Evolutionary conservation across 2,329 filamentous ascomycete species (phyloP), one percentile per base, ranked within the genome.

Genomic region (Epichloe baconii): DNA sequence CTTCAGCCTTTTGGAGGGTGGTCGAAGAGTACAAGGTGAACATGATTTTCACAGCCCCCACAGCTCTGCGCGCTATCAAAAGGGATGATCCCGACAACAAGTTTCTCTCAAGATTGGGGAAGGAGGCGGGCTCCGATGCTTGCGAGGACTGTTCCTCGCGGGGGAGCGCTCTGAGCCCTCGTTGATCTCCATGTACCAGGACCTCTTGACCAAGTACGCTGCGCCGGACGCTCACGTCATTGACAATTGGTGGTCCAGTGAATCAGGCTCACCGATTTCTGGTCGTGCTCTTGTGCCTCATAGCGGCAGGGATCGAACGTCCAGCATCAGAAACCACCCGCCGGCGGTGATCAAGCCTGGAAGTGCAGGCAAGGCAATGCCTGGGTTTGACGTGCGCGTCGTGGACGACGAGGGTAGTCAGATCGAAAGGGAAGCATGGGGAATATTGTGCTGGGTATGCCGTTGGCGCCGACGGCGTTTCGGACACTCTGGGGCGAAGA

Each of bases 291-390:
- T 79, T 23, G 66, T 68, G 2, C 79, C 86, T 3, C 73, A 79
- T 43, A 76, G 78, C 0, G 85, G 78, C 0, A 69, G 72, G 48
- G 67, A 81, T 53, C 74, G 78, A 47, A 66, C 62, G 12, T 73
- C 72, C 4, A 62, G 65, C 15, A 61, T 66, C 15, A 68, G 68
- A 34, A 59, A 62, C 23, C 63, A 68, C 43, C 61, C 63, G 5
- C 66, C 67, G 40, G 77, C 83, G 2, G 65, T 69, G 0, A 79
- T 91, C 62, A 89, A 85, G 59, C 86, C 89, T 1, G 91, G 91
- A 1, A 91, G 86, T 54, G 91, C 90, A 5, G 90, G 90, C 0
- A 93, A 95, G 64, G 79, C 89, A 0, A 88, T 94, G 83, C 90
- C 89, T 0, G 91, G 90, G 0, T 96, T 95, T 60, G 87, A 95